Percentiles rank a stretch among this genome's conserved stretches.
phyloP scores from a whole-genome alignment of 345 rosid genomes.

The Aquilaria sinensis region DNA sequence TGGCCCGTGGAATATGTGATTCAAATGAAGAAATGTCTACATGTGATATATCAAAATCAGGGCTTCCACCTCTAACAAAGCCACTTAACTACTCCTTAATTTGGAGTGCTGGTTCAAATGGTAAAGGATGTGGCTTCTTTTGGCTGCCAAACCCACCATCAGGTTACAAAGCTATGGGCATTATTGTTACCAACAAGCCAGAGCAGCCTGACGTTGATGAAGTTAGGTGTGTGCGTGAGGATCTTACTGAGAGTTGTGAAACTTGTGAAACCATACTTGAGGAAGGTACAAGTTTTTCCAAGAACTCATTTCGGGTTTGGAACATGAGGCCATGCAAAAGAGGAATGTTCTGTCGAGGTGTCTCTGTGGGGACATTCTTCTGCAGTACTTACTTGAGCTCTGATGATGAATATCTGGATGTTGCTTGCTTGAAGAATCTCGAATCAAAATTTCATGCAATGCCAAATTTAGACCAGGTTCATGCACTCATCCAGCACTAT shows the following conservation, averaged over 20 bases:
- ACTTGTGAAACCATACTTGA: constrained; percentile 44
- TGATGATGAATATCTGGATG: constrained; percentile 32
- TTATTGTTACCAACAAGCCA: constrained; percentile 45
- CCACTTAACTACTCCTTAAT: constrained; percentile 54
- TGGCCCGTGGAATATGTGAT: constrained; percentile 31
- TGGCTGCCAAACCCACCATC: constrained; percentile 79
- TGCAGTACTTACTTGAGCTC: constrained; percentile 39
- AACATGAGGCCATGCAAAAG: constrained; percentile 55
- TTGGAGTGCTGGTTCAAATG: constrained; percentile 39
- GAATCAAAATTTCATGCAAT: constrained; percentile 46
- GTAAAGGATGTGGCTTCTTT: constrained; percentile 46
- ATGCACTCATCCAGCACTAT: constrained; percentile 57
- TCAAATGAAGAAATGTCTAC: constrained; percentile 9
- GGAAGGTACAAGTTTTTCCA: constrained; percentile 25
- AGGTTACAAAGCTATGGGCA: constrained; percentile 83
- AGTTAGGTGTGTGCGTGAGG: constrained; percentile 72
- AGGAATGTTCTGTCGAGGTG: constrained; percentile 65
- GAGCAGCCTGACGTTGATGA: constrained; percentile 54
- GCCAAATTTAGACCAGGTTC: constrained; percentile 82
- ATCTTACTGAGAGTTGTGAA: constrained; percentile 76
- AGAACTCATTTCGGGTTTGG: constrained; percentile 54
- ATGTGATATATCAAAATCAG: constrained; percentile 9
- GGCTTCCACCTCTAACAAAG: constrained; percentile 42
- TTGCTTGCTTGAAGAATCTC: constrained; percentile 79
- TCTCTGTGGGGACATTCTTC: constrained; percentile 78